Evolutionary conservation across 352 stramenopile species (phyloP).

Genomic region (Globisporangium viniferum): DNA sequence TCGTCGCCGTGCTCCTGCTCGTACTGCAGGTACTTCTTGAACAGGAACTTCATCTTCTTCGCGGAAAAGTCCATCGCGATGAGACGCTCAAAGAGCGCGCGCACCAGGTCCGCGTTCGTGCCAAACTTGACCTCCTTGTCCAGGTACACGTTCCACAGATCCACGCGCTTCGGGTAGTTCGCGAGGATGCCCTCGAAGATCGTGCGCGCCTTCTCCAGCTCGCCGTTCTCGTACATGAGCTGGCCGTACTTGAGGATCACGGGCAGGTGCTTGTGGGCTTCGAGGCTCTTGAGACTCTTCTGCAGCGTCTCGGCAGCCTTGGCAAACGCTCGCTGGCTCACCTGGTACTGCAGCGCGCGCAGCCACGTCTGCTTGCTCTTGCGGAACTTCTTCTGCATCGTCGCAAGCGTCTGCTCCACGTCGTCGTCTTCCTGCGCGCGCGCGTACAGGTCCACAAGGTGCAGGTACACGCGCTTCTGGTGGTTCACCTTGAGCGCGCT

Average conservation of each 20-base stretch:
- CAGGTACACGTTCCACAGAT: constrained; percentile 96
- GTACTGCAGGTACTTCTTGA: constrained; percentile 96
- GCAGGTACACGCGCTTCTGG: constrained; percentile 94
- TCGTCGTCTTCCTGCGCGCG: constrained; percentile 65
- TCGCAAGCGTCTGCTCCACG: constrained; percentile 69
- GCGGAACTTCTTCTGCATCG: constrained; percentile 92
- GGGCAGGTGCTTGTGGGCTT: constrained; percentile 92
- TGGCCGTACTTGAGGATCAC: constrained; percentile 95
- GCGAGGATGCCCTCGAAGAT: constrained; percentile 94
- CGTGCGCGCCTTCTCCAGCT: constrained; percentile 92
- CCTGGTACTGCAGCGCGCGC: constrained; percentile 80
- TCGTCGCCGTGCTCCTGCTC: constrained; percentile 92
- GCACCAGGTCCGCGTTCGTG: constrained; percentile 71
- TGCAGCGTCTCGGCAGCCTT: constrained; percentile 89
- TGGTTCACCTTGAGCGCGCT: constrained; percentile 92
- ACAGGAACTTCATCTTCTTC: constrained; percentile 98
- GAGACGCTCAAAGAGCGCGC: constrained; percentile 90
- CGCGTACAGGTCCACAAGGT: constrained; percentile 92
- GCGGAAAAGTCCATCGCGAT: constrained; percentile 93
- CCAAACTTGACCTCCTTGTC: constrained; percentile 97
- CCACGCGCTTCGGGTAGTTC: constrained; percentile 95
- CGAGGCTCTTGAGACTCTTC: constrained; percentile 90
- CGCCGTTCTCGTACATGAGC: constrained; percentile 93
- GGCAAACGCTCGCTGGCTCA: constrained; percentile 66
- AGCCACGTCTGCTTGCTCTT: constrained; percentile 90